phyloP scores from a whole-genome alignment of 768 basidiomycete species.

The Leccinum truebloodii region DNA sequence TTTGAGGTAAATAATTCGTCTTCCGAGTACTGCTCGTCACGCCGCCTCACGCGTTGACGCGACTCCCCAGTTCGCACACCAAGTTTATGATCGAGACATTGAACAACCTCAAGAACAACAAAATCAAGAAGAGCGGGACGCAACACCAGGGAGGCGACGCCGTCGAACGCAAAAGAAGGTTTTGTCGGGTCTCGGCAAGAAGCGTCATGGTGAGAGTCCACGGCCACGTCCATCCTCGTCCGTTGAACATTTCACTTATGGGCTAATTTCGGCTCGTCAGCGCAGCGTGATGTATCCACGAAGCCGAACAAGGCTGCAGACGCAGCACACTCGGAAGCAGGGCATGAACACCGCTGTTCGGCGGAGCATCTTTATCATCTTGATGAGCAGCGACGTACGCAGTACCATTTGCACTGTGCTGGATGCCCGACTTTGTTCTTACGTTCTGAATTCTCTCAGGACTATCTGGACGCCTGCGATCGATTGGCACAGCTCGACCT shows the following conservation, averaged over 20 bases:
- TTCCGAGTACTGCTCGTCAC: too few relatives aligned
- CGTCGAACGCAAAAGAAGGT: conserved; percentile 88
- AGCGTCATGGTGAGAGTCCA: conserved; percentile 56
- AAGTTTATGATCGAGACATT: conserved; percentile 96
- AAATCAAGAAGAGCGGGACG: conserved; percentile 60
- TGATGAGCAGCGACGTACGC: conserved; percentile 94
- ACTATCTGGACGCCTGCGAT: conserved; percentile 95
- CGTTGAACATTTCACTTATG: neutral
- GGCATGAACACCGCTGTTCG: conserved; percentile 99
- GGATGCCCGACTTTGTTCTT: neutral
- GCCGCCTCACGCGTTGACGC: conserved; percentile 1
- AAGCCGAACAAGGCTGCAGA: conserved; percentile 25
- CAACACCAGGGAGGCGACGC: conserved; percentile 75
- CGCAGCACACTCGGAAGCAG: conserved; percentile 64
- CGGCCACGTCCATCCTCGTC: neutral
- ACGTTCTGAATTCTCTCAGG: conserved; percentile 47
- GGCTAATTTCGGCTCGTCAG: conserved; percentile 65
- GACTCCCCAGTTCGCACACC: conserved; percentile 70
- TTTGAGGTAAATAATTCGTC: conserved; percentile 45
- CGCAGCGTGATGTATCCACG: conserved; percentile 64
- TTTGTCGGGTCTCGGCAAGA: conserved; percentile 72
- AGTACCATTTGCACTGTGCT: neutral
- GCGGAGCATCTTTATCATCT: conserved; percentile 84
- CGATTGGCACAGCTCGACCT: conserved; percentile 82
- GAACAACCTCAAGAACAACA: conserved; percentile 90